phyloP scores from a whole-genome alignment of 495 filamentous ascomycete species.

The Hyaloscypha finlandica region DNA sequence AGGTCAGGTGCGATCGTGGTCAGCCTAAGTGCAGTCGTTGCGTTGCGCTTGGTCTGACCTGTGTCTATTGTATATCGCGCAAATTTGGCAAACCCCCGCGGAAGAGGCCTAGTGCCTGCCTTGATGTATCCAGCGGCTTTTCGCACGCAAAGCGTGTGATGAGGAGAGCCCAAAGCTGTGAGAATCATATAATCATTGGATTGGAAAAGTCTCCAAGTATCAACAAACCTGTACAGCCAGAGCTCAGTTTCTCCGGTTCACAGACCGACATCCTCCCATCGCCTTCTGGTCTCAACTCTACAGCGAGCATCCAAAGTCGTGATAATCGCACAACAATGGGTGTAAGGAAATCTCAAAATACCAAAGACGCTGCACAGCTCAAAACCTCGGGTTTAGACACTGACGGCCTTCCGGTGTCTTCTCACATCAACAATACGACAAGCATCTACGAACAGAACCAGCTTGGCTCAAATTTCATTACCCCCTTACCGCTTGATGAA shows the following conservation, averaged over 20 bases:
- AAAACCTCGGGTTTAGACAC: constrained; percentile 1
- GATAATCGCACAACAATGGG: background rate
- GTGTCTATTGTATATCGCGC: constrained; percentile 44
- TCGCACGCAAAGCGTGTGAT: constrained; percentile 2
- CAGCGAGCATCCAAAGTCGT: background rate
- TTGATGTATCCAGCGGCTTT: background rate
- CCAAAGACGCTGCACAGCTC: constrained; percentile 6
- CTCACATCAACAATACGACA: constrained; percentile 8
- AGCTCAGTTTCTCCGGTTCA: constrained; percentile 5
- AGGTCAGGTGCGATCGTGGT: constrained; percentile 43
- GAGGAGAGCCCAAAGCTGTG: constrained; percentile 5
- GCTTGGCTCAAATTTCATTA: constrained; percentile 4
- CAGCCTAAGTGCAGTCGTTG: constrained; percentile 43
- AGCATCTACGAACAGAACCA: constrained; percentile 10
- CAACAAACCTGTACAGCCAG: constrained; percentile 8
- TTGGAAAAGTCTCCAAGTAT: constrained; percentile 7
- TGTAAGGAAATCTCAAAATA: constrained; percentile 5
- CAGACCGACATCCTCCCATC: constrained; percentile 10
- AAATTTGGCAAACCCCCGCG: constrained; percentile 31
- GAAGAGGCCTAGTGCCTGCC: constrained; percentile 14
- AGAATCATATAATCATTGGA: constrained; percentile 8
- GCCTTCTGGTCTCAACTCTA: constrained; percentile 10
- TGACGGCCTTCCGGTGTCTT: constrained; percentile 1
- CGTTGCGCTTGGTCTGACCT: constrained; percentile 36
- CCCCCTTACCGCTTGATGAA: constrained; percentile 14